Evolutionary conservation across 2,329 filamentous ascomycete genomes (phyloP), one percentile per base, ranked within the genome.

Genomic region (Diaporthe sp.): DNA sequence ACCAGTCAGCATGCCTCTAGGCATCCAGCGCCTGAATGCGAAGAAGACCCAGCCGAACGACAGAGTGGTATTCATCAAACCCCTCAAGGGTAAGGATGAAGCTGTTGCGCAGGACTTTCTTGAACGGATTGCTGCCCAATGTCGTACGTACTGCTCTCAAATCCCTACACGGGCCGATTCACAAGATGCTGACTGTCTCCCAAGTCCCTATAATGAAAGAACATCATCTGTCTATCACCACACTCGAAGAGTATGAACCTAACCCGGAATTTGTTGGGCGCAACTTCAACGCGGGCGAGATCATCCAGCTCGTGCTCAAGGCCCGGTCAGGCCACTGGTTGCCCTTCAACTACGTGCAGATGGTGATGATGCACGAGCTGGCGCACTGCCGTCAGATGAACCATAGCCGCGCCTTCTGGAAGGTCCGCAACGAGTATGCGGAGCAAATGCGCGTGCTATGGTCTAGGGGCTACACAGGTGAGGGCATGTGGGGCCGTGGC

Each of bases 301-400:
- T 96, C 49, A 91, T 98, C 69, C 95, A 98, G 84, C 89, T 98
- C 1, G 95, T 98, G 1, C 89, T 98, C 37, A 93, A 93, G 79
- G 91, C 94, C 0, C 89, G 88, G 0, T 86, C 89, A 0, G 90
- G 91, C 37, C 89, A 86, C 75, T 98, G 95, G 95, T 86, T 98
- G 31, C 94, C 94, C 0, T 95, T 97, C 81, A 88, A 91, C 77
- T 95, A 95, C 81, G 94, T 98, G 22, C 94, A 97, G 84, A 96
- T 97, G 94, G 94, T 97, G 78, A 97, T 98, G 95, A 96, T 97
- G 91, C 95, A 98, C 82, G 94, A 97, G 86, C 87, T 97, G 42
- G 95, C 95, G 4, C 95, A 97, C 83, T 96, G 94, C 87, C 94
- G 94, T 83, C 93, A 98, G 82, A 98, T 98, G 95, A 97, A 98